Percentiles rank a stretch among this genome's conserved stretches.
phyloP scores from a whole-genome alignment of 345 rosid species.

The Salix koriyanagi region DNA sequence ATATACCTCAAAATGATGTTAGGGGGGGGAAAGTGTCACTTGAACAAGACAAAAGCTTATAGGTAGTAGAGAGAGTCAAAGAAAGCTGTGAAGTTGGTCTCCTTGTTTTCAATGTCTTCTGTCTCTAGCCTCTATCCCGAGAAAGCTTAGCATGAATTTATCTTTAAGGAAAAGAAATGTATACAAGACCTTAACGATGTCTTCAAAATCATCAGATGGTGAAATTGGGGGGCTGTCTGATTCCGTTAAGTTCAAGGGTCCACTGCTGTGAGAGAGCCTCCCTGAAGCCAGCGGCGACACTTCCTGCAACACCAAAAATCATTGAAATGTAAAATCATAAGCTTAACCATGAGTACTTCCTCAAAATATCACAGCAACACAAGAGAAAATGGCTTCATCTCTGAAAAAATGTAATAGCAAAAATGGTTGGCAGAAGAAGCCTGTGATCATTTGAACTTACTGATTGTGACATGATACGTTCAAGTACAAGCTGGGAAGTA shows the following conservation, averaged over 20 bases:
- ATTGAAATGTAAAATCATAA: neutral
- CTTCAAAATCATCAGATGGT: slow-evolving; percentile 85
- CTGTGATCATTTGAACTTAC: slow-evolving; percentile 27
- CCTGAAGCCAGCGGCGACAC: slow-evolving; percentile 93
- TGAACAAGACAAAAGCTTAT: slow-evolving; percentile 32
- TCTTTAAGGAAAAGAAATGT: neutral
- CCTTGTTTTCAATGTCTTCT: slow-evolving; percentile 16
- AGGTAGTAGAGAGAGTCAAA: slow-evolving; percentile 8
- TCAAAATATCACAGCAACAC: neutral
- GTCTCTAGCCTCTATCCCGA: neutral
- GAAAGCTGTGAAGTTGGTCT: slow-evolving; percentile 17
- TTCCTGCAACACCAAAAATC: slow-evolving; percentile 43
- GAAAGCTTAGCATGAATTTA: neutral
- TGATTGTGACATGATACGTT: slow-evolving; percentile 94
- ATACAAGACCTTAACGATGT: slow-evolving; percentile 67
- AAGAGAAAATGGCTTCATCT: neutral
- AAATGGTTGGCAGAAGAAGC: neutral
- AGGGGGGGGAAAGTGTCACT: slow-evolving; percentile 21
- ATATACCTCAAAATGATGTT: slow-evolving; percentile 7
- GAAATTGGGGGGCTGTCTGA: slow-evolving; percentile 80
- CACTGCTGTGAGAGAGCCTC: slow-evolving; percentile 92
- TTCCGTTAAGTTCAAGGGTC: slow-evolving; percentile 63
- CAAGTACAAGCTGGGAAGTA: slow-evolving; percentile 87
- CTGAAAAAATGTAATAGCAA: neutral
- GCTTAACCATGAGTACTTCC: neutral